Conservation (phyloP, 2,329 filamentous ascomycete genomes). For the Cladosporium sp. region DNA sequence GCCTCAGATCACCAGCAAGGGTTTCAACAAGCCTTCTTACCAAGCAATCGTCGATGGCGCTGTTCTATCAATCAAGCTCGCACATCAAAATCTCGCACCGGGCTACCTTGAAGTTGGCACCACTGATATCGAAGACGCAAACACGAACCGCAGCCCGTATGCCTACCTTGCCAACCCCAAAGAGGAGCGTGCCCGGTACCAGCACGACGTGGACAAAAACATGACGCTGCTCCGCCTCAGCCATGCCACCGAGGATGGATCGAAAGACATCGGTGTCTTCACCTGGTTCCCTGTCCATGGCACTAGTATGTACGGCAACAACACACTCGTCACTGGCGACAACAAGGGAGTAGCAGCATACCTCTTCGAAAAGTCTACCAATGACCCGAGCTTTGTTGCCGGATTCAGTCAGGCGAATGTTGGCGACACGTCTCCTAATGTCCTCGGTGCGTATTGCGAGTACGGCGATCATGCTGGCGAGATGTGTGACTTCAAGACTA, state of each 20-base stretch:
- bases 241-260: conserved; percentile 62
- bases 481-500: conserved; percentile 72
- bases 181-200: conserved; percentile 67
- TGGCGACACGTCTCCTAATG: conserved; percentile 85
- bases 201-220: conserved; percentile 65
- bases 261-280: conserved; percentile 72
- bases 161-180: conserved; percentile 83
- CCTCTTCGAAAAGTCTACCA: conserved; percentile 67
- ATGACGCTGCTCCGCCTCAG: conserved; percentile 74
- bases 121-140: conserved; percentile 67
- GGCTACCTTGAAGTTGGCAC: conserved; percentile 69
- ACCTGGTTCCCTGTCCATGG: conserved; percentile 93
- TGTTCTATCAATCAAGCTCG: conserved; percentile 73
- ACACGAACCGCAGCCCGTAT: conserved; percentile 84
- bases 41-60: conserved; percentile 84
- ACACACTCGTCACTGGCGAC: conserved; percentile 86
- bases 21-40: conserved; percentile 83
- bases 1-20: conserved; percentile 82
- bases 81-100: conserved; percentile 67
- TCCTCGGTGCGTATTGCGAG: conserved; percentile 83
- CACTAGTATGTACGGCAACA: conserved; percentile 86
- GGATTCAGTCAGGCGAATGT: conserved; percentile 91
- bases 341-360: conserved; percentile 93
- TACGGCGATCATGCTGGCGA: conserved; percentile 63
- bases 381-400: conserved; percentile 68